Evolutionary conservation across 2,329 filamentous ascomycete genomes (phyloP).

Genomic region (Colletotrichum sidae): DNA sequence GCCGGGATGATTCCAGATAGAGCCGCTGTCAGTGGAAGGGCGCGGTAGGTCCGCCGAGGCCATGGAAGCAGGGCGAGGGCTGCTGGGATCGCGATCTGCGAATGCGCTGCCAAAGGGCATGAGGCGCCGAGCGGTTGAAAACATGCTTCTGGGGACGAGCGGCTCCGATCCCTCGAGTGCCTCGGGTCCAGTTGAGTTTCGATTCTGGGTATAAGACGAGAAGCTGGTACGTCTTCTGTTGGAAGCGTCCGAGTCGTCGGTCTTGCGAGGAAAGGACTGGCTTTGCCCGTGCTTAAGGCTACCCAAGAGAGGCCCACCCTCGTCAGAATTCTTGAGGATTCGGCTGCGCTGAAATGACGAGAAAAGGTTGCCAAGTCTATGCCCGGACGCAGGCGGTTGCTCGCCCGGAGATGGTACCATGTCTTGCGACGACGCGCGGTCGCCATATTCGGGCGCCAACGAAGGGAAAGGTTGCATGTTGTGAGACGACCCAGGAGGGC

Average conservation of each 20-base stretch:
- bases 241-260: constrained; percentile 66
- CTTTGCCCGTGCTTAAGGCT: constrained; percentile 78
- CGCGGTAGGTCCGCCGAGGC: constrained; percentile 78
- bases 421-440: constrained; percentile 54
- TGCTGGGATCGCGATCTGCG: constrained; percentile 67
- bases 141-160: constrained; percentile 34
- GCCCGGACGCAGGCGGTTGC: constrained; percentile 45
- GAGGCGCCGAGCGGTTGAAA: constrained; percentile 53
- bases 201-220: constrained; percentile 68
- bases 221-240: constrained; percentile 70
- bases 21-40: constrained; percentile 82
- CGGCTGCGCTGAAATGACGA: constrained; percentile 72
- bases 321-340: constrained; percentile 65
- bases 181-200: constrained; percentile 63
- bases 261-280: constrained; percentile 77
- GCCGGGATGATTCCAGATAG: constrained; percentile 75
- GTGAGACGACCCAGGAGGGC: constrained; percentile 70
- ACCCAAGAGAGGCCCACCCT: constrained; percentile 74
- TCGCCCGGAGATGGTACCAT: constrained; percentile 55
- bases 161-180: constrained; percentile 45
- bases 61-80: constrained; percentile 76
- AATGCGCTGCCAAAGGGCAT: constrained; percentile 61
- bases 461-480: constrained; percentile 65
- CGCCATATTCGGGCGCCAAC: constrained; percentile 58
- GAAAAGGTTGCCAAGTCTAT: constrained; percentile 63